A percentile compares a stretch with the other conserved stretches of the same genome.
Conservation (phyloP, 441 rosid species). For the Raphanus hybrid region DNA sequence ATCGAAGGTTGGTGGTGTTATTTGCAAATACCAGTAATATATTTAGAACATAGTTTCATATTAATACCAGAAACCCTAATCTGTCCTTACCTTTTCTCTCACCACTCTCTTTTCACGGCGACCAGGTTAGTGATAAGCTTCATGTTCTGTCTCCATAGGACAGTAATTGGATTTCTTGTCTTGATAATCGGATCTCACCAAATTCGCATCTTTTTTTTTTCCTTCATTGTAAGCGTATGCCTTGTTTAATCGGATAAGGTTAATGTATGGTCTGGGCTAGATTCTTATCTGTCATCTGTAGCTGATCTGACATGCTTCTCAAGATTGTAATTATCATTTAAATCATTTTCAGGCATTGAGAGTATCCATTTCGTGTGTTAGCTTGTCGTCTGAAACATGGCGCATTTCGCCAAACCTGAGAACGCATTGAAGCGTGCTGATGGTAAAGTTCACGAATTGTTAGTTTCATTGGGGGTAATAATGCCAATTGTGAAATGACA, state of each 20-base stretch:
- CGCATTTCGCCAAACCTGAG: constrained; percentile 86
- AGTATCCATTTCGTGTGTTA: constrained; percentile 6
- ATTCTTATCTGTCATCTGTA: too few species aligned
- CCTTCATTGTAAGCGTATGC: not conserved
- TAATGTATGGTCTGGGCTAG: not conserved
- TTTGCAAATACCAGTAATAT: constrained; percentile 30
- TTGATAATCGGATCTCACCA: constrained; percentile 8
- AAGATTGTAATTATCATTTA: not conserved
- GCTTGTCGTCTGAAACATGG: constrained; percentile 52
- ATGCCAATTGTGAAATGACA: not conserved
- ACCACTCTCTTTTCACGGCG: constrained; percentile 34
- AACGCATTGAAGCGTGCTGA: constrained; percentile 96
- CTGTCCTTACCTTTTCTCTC: not conserved
- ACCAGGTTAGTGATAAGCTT: constrained; percentile 34
- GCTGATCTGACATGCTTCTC: not conserved
- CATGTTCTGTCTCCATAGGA: not conserved
- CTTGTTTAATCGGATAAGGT: not conserved
- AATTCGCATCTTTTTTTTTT: not conserved
- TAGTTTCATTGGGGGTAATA: not conserved
- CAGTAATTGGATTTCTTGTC: constrained; percentile 26
- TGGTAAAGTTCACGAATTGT: constrained; percentile 50
- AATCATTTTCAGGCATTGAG: constrained; percentile 31
- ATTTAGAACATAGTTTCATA: constrained; percentile 24
- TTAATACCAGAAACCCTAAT: constrained; percentile 40
- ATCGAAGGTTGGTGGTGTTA: not conserved